These are phyloP conservation scores for Draba incana DNA, from an alignment of 345 rosid genomes.

Conservation along the genomic window DNA sequence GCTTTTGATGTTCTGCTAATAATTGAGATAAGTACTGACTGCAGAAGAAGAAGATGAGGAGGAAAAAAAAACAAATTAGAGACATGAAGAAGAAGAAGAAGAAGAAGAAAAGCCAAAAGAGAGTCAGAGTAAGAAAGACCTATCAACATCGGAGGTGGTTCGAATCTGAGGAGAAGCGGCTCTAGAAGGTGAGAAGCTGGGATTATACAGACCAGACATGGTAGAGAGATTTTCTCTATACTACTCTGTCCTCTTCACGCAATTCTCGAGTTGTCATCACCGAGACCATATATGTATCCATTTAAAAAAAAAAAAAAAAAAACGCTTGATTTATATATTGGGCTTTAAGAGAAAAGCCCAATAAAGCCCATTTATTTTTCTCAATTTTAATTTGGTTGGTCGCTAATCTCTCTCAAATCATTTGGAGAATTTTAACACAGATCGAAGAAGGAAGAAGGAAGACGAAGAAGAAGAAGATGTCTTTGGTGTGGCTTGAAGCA, in stretches of 20 bases:
- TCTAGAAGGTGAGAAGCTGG: slow-evolving; percentile 93
- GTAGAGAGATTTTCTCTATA: slow-evolving; percentile 20
- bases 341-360: slow-evolving; percentile 16
- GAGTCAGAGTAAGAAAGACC: slow-evolving; percentile 44
- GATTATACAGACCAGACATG: slow-evolving; percentile 97
- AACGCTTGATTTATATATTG: background rate
- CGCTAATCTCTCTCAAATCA: background rate
- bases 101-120: slow-evolving; percentile 1
- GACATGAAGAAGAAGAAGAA: background rate
- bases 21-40: slow-evolving; percentile 85
- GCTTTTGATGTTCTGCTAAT: slow-evolving; percentile 94
- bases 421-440: slow-evolving; percentile 1
- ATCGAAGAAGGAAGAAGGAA: slow-evolving; percentile 11
- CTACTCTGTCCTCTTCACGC: slow-evolving; percentile 23
- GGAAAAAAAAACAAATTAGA: slow-evolving; percentile 32
- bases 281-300: slow-evolving; percentile 22
- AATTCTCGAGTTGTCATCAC: slow-evolving; percentile 29
- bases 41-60: slow-evolving; percentile 40
- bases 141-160: slow-evolving; percentile 82
- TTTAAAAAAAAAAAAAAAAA: background rate
- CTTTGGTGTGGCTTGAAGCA: slow-evolving; percentile 80
- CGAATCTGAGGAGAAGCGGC: slow-evolving; percentile 99
- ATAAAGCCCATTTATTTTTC: slow-evolving; percentile 3
- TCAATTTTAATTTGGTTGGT: background rate
- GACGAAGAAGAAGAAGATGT: slow-evolving; percentile 43